Base-by-base conservation (phyloP, 805 yeast species). In the Diddensiella santjacobensis region DNA sequence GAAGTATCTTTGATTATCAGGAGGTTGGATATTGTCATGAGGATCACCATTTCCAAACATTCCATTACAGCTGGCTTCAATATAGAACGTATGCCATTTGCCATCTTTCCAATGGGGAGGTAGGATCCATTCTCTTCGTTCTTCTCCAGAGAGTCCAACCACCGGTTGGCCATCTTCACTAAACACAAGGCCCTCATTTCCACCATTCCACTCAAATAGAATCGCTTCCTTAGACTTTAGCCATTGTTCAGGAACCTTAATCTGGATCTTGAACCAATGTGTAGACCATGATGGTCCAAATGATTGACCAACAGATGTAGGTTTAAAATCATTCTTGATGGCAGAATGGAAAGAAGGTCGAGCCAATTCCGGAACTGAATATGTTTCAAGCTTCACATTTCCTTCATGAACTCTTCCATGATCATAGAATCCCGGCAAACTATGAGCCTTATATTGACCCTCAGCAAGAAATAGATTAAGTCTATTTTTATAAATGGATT, bases 231-330 rank as follows among this genome's bases (percentile, higher is more conserved):
- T 71, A 18, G 70, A 63, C 10, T 68, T 57, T 6, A 67, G 55
- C 74, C 78, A 71, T 20, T 52, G 49, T 10, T 71, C 57, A 0
- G 96, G 95, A 3, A 90, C 71, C 15, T 71, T 70, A 52, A 87
- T 67, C 18, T 73, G 68, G 17, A 91, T 69, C 57, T 80, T 78
- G 67, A 93, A 88, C 99, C 99, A 91, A 54, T 88, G 93, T 1
- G 98, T 85, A 48, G 90, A 82, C 99, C 99, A 91, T 6, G 95
- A 85, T 2, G 99, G 99, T 0, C 98, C 97, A 63, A 86, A 88
- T 8, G 72, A 68, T 55, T 85, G 84, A 22, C 93, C 95, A 52
- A 79, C 80, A 22, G 58, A 48, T 2, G 72, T 63, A 1, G 65
- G 61, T 2, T 58, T 53, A 64, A 70, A 71, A 35, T 54, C 49